phyloP scores from a whole-genome alignment of 805 yeast genomes.

The Candida qinlingensis region DNA sequence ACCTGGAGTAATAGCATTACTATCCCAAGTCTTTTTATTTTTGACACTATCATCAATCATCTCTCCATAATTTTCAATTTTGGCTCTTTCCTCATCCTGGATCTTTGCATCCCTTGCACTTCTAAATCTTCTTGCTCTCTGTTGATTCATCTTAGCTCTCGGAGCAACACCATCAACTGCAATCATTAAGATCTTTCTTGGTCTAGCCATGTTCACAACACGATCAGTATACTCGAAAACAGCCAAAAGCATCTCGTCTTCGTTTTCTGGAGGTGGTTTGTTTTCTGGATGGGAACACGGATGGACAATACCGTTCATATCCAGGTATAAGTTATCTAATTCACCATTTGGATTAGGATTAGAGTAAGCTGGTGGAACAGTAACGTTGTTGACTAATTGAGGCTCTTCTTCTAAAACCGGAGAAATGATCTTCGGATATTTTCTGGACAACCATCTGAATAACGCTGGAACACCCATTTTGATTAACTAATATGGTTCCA shows the following conservation, averaged over 20 bases:
- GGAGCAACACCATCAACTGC: conserved; percentile 99
- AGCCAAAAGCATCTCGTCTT: conserved; percentile 94
- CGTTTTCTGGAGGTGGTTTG: conserved; percentile 92
- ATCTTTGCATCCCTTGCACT: conserved; percentile 85
- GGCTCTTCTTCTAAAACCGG: conserved; percentile 79
- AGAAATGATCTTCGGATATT: conserved; percentile 90
- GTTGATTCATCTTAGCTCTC: conserved; percentile 96
- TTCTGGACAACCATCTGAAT: conserved; percentile 90
- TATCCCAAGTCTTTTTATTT: conserved; percentile 82
- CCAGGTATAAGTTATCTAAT: conserved; percentile 85
- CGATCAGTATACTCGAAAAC: conserved; percentile 90
- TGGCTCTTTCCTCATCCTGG: conserved; percentile 65
- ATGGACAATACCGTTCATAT: conserved; percentile 99
- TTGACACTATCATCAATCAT: conserved; percentile 69
- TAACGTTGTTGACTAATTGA: conserved; percentile 51
- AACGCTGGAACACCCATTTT: conserved; percentile 95
- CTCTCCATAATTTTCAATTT: conserved; percentile 46
- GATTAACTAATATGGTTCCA: too few species aligned
- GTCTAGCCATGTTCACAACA: conserved; percentile 90
- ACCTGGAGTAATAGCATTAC: conserved; percentile 95
- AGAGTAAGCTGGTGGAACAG: conserved; percentile 59
- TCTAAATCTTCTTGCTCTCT: conserved; percentile 87
- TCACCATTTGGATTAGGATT: conserved; percentile 94
- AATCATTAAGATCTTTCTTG: conserved; percentile 85
- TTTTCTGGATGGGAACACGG: conserved; percentile 99